phyloP scores from a whole-genome alignment of 306 rosid genomes.

The Vigna nakashimae region DNA sequence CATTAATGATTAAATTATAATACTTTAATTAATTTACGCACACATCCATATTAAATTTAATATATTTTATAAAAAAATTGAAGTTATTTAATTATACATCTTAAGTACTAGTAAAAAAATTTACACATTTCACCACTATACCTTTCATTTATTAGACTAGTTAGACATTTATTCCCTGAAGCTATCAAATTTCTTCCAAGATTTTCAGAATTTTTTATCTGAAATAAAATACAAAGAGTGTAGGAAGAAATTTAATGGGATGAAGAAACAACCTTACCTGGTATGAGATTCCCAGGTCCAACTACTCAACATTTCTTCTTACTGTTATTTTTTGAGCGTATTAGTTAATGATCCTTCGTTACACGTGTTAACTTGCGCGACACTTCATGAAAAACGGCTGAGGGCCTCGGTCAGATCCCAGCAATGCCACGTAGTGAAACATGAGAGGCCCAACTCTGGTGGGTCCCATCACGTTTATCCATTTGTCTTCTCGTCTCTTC shows the following conservation, averaged over 20 bases:
- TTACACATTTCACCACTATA: background rate
- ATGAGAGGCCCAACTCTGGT: slow-evolving; percentile 28
- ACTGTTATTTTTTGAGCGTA: too few relatives aligned
- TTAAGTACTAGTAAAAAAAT: background rate
- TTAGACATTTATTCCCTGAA: too few relatives aligned
- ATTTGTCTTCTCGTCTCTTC: slow-evolving; percentile 68
- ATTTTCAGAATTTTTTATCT: too few relatives aligned
- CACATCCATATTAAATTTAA: too few relatives aligned
- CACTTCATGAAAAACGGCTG: slow-evolving; percentile 49
- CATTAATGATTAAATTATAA: too few relatives aligned
- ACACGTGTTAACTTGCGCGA: slow-evolving; percentile 50
- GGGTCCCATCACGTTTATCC: slow-evolving; percentile 68
- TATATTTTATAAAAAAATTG: background rate
- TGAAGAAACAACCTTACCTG: too few relatives aligned
- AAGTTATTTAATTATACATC: background rate
- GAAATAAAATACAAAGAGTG: too few relatives aligned
- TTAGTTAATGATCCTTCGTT: background rate
- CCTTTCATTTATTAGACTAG: background rate
- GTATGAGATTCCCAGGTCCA: background rate
- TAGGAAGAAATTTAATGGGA: too few relatives aligned
- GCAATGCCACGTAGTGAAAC: slow-evolving; percentile 51
- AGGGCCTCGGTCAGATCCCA: slow-evolving; percentile 38
- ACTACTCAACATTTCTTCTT: background rate
- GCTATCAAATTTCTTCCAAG: too few relatives aligned
- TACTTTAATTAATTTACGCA: too few relatives aligned